Base-by-base conservation (phyloP, 371 early-diverging fungal genomes). In the Thermomucor indicae-seudaticae region DNA sequence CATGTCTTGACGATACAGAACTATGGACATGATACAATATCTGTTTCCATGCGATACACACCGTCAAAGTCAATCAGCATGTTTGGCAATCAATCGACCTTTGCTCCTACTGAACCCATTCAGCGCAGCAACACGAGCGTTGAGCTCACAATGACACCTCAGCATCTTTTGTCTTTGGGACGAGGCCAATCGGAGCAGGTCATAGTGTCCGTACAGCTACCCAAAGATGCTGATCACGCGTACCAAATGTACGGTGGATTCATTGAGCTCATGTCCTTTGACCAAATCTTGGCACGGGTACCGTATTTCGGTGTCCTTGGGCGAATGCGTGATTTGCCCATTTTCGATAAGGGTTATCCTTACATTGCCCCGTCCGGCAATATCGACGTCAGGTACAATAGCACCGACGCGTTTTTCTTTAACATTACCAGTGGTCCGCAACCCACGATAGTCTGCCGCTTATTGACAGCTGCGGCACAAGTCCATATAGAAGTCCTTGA, bases 291-390 rank as follows among this genome's bases (percentile, higher is more conserved):
- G 37, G 66, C 57, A 14, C 60, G 65, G 12, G 50, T 85, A 6
- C 85, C 85, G 11, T 85, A 83, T 51, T 65, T 76, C 45, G 85
- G 83, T 28, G 51, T 83, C 5, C 57, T 74, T 27, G 85, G 83
- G 12, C 64, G 67, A 23, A 52, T 79, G 55, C 46, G 47, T 35
- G 65, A 72, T 11, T 57, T 73, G 2, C 70, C 74, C 4, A 24
- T 73, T 0, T 70, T 69, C 42, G 74, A 73, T 47, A 24, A 53
- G 24, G 64, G 59, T 0, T 68, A 39, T 39, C 72, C 69, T 24
- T 70, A 57, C 25, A 19, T 70, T 27, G 55, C 63, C 7, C 32
- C 54, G 1, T 46, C 54, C 4, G 37, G 34, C 10, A 49, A 57
- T 24, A 5, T 27, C 3, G 17, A 49, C 3, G 34, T 25, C 11